Evolutionary conservation across 305 asterid genomes (phyloP), one percentile per base, ranked within the genome.

Genomic region (Nicotiana rustica): DNA sequence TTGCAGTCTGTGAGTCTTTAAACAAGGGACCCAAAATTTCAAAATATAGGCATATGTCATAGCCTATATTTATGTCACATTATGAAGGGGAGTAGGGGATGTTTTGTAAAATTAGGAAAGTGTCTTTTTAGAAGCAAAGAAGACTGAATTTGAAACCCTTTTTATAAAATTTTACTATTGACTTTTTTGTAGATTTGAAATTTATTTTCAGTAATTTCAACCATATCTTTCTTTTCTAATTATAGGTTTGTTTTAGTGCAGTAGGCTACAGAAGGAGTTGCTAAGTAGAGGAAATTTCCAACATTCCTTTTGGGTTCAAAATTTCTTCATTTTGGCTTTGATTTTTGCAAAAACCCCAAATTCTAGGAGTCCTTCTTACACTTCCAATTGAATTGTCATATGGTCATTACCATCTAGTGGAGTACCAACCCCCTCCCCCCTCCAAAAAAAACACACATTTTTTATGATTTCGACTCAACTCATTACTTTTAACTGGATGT

Each of bases 91-190:
- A 78, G 57, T 66, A 36, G 83, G 78, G 90, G 91, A 86, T 87
- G 88, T 89, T 88, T 82, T 87, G 84, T 56, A 85, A 87, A 82
- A 36, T 82, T 61, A 78, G 88, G 85, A 89, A 86, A 75, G 71
- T 59, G 59, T 78, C 61, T 82, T 80, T 76, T 73, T 77, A 84
- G 84, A 25, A 77, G 66, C 19, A 60, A 82, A 79, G 57, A 65
- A 78, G 82, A 83, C 44, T 83, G 83, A 90, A 85, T 52, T 84
- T 73, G 78, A 79, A 66, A 47, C 84, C 81, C 3, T 6, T 79
- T 73, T 59, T 65, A 18, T 41, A 9, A 19, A 10, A 59, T 14
- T 55, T 55, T 71, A 19, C 36, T 14, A 66, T 52, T 82, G 84
- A 59, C 38, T 65, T 78, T 29, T 71, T 21, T 67, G 38, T 35